Evolutionary conservation across 352 stramenopile species (phyloP), one percentile per base, ranked within the genome.

Genomic region (Peronospora belbahrii): DNA sequence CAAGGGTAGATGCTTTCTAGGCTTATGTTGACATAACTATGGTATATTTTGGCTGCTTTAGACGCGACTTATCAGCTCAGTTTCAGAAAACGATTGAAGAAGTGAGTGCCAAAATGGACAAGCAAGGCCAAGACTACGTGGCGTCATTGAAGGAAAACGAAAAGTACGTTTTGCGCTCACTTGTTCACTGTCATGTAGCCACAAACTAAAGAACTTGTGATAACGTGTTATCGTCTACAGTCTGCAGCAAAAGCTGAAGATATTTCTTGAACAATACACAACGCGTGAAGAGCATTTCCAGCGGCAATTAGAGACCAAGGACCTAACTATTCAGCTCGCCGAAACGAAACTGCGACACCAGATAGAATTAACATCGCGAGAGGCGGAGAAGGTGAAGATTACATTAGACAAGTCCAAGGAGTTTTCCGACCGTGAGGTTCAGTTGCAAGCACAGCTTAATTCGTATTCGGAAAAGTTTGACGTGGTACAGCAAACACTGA

Each of bases 11-110:
- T n/a, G n/a, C n/a, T n/a, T n/a, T n/a, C n/a, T n/a, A n/a, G n/a
- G n/a, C n/a, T n/a, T n/a, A n/a, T n/a, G n/a, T n/a, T n/a, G n/a
- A n/a, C n/a, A n/a, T n/a, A n/a, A n/a, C n/a, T n/a, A n/a, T n/a
- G n/a, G n/a, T n/a, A n/a, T n/a, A n/a, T n/a, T 24, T 37, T 57
- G 15, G 4, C 49, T n/a, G 14, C 3, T 37, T 47, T 43, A 90
- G 79, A 11, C 72, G 75, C 14, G 74, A 89, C 17, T 46, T 94
- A 30, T 89, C 74, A 13, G 40, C 59, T 8, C 79, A 89, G 36
- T 94, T 94, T 25, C 77, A 94, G 22, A 91, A 74, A 35, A 94
- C 82, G 14, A 91, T 94, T 22, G 82, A 91, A 53, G 79, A 91
- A 62, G 82, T 94, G 36, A 88, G 82, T 56, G 48, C 62, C n/a